phyloP scores from a whole-genome alignment of 148 eudicot species.

The Chenopodium quinoa region DNA sequence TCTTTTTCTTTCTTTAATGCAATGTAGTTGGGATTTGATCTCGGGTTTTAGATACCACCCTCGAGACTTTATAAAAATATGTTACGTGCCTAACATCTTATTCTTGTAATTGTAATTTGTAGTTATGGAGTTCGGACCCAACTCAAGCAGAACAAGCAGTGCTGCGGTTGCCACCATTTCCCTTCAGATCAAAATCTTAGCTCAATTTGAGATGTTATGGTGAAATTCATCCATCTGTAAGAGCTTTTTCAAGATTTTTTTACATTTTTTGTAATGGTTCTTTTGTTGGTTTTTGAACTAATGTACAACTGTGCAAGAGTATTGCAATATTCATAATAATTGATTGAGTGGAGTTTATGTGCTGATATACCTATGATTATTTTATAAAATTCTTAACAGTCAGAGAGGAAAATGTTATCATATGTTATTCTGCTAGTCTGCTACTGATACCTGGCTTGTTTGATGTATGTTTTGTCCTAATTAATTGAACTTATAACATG shows the following conservation, averaged over 20 bases:
- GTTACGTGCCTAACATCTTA: no score
- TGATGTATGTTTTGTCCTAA: not conserved
- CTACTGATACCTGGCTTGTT: not conserved
- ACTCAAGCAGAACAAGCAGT: slow-evolving; percentile 87
- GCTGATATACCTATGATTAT: no score
- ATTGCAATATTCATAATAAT: no score
- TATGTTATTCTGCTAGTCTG: not conserved
- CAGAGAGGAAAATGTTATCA: not conserved
- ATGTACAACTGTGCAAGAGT: no score
- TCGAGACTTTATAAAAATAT: no score
- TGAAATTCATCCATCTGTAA: not conserved
- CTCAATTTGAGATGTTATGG: slow-evolving; percentile 12
- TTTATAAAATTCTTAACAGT: no score
- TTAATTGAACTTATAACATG: no score
- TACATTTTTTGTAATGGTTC: not conserved
- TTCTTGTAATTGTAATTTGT: not conserved
- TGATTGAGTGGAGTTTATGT: no score
- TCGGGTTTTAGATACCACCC: not conserved
- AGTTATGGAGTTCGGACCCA: slow-evolving; percentile 88
- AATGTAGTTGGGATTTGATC: not conserved
- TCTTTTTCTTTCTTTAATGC: not conserved
- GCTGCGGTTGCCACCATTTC: slow-evolving; percentile 80
- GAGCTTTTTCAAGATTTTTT: not conserved
- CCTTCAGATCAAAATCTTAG: slow-evolving; percentile 25
- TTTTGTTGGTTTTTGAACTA: no score